A percentile compares a stretch with the other conserved stretches of the same genome.
Evolutionary conservation across 768 basidiomycete species (phyloP).

Genomic region (Panaeolus cyanescens): DNA sequence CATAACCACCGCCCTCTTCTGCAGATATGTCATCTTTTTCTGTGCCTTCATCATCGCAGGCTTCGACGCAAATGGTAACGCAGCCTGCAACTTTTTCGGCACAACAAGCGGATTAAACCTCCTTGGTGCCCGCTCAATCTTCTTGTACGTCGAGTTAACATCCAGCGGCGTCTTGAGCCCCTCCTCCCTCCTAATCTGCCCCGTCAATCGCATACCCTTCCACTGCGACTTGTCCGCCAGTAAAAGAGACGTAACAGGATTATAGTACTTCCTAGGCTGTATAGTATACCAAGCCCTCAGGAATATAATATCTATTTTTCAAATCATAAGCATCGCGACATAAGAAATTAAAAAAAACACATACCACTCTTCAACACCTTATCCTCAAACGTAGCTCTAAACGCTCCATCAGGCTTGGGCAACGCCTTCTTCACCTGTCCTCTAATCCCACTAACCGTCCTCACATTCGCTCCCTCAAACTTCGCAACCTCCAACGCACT

Average conservation of each 20-base stretch:
- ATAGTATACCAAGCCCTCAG: conserved; percentile 96
- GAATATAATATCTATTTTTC: conserved; percentile 88
- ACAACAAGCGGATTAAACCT: conserved; percentile 91
- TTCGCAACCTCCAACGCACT: conserved; percentile 94
- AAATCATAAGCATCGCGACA: neutral
- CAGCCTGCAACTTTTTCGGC: conserved; percentile 86
- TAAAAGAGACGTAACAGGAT: conserved; percentile 90
- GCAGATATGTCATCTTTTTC: conserved; percentile 78
- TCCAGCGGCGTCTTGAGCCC: conserved; percentile 79
- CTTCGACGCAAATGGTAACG: conserved; percentile 91
- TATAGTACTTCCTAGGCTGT: conserved; percentile 94
- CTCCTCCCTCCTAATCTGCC: conserved; percentile 87
- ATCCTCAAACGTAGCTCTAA: conserved; percentile 97
- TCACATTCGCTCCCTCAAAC: conserved; percentile 96
- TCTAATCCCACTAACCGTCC: conserved; percentile 93
- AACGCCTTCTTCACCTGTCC: conserved; percentile 97
- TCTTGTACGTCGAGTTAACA: conserved; percentile 87
- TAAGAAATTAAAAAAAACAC: conserved; percentile 27
- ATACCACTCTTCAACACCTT: conserved; percentile 94
- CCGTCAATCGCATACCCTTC: conserved; percentile 95
- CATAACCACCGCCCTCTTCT: conserved; percentile 93
- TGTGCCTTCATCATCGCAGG: conserved; percentile 83
- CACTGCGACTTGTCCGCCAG: conserved; percentile 81
- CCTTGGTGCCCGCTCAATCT: conserved; percentile 74
- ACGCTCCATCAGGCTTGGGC: conserved; percentile 93